Base-by-base conservation (phyloP, 306 rosid species). In the Delonix regia region DNA sequence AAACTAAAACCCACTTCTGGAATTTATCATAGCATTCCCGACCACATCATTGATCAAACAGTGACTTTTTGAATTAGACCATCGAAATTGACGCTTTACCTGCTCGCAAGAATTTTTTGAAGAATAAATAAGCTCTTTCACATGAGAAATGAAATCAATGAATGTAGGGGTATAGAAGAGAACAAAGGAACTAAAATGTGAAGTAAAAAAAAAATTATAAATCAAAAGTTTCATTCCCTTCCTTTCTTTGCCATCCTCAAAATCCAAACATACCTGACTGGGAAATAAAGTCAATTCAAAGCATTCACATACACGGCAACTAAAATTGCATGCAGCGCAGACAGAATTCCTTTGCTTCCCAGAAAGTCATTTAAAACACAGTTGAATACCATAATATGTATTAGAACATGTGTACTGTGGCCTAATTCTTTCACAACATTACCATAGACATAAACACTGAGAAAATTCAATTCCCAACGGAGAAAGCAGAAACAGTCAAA, bases 381-480 rank as follows among this genome's bases (percentile, higher is more conserved):
- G 72, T 78, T 78, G 75, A 78, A 81, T 63, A 53, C 61, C 81
- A 69, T 62, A 67, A 78, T 61, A 73, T 33, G 78, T 34, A 51
- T 22, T 24, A 42, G 10, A 68, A 49, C 27, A 21, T 60, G 41
- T 60, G 53, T 13, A 71, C 18, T 15, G 61, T 41, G 52, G 76
- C 19, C 24, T 7, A 45, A 60, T 67, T 61, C 27, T 76, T 81
- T 48, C 56, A 80, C 64, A 60, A 59, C 44, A 80, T 30, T 42
- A 81, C 45, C 76, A 24, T 42, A 64, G 41, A 75, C 30, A 59
- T 76, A 67, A 73, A 77, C 48, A 76, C 48, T 7, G 75, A 55
- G 55, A 73, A 76, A 75, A 73, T 33, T 72, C 70, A 78, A 28
- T 48, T 42, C 74, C 70, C 74, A 55, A 30, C 30, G 77, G 56